Conservation (phyloP, 306 rosid genomes). For the Vachellia collinsii region DNA sequence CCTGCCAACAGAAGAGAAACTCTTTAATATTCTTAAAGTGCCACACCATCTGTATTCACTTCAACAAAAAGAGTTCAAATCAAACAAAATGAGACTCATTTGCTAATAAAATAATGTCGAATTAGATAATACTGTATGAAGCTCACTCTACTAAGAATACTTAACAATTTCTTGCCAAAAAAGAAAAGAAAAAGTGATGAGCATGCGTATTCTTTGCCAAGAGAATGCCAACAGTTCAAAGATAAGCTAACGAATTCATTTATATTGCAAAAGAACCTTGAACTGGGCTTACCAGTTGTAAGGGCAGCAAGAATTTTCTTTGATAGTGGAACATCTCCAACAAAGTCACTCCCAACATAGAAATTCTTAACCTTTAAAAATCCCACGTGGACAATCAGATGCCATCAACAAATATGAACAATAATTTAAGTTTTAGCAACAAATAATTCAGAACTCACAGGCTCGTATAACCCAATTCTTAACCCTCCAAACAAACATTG, state of each 20-base stretch:
- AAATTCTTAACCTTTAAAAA: conserved; percentile 72
- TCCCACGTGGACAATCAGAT: conserved; percentile 33
- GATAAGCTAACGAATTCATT: conserved; percentile 17
- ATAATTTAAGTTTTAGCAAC: conserved; percentile 14
- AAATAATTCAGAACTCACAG: conserved; percentile 55
- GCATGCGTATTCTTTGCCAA: not conserved
- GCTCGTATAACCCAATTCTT: conserved; percentile 91
- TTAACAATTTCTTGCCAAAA: not conserved
- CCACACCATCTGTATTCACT: not conserved
- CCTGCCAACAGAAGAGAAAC: conserved; percentile 10
- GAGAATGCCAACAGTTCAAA: conserved; percentile 16
- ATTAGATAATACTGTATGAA: not conserved
- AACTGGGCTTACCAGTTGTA: conserved; percentile 75
- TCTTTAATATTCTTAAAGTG: not conserved
- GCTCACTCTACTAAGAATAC: not conserved
- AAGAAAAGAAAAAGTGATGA: not conserved
- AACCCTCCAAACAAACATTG: conserved; percentile 92
- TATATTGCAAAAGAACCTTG: conserved; percentile 8
- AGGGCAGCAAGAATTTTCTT: conserved; percentile 94
- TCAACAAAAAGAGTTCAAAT: not conserved
- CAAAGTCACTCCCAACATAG: conserved; percentile 81
- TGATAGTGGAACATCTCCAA: conserved; percentile 89
- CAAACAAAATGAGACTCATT: not conserved
- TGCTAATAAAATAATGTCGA: not conserved
- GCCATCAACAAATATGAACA: conserved; percentile 31